Percentiles rank a stretch among this genome's conserved stretches.
phyloP scores from a whole-genome alignment of 495 filamentous ascomycete genomes.

The Pseudevernia furfuracea region DNA sequence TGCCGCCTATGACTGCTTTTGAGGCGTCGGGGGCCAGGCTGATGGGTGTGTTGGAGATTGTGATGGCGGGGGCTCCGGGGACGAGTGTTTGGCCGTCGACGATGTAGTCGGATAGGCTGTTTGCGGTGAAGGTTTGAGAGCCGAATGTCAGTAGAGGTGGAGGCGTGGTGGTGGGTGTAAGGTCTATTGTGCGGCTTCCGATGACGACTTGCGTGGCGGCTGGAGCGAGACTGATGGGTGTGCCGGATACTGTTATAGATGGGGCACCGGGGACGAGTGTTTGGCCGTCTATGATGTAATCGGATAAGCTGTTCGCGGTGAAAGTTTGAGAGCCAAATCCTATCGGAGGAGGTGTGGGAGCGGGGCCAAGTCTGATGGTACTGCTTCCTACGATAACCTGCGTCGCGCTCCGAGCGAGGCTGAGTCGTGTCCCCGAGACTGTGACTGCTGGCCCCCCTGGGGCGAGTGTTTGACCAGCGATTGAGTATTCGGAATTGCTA shows the following conservation, averaged over 20 bases:
- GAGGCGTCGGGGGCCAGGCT: not conserved
- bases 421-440: conserved; percentile 16
- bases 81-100: conserved; percentile 4
- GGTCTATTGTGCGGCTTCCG: not conserved
- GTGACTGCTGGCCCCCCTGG: conserved; percentile 6
- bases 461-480: conserved; percentile 5
- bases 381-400: conserved; percentile 1
- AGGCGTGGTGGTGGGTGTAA: not conserved
- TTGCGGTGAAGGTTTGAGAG: conserved; percentile 5
- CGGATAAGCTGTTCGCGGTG: conserved; percentile 7
- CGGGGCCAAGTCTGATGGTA: not conserved
- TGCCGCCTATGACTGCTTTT: not conserved
- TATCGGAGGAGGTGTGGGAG: not conserved
- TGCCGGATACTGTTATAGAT: conserved; percentile 14
- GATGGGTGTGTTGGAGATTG: conserved; percentile 5
- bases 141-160: conserved; percentile 4
- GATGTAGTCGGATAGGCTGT: conserved; percentile 1
- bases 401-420: conserved; percentile 1
- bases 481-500: not conserved
- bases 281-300: conserved; percentile 6
- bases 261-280: not conserved
- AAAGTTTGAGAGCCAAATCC: conserved; percentile 2
- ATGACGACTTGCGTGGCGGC: not conserved
- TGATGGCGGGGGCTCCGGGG: conserved; percentile 2
- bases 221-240: conserved; percentile 1